These are phyloP conservation scores for Rhizopogon salebrosus DNA, from an alignment of 768 basidiomycete species.

Conservation along the genomic window DNA sequence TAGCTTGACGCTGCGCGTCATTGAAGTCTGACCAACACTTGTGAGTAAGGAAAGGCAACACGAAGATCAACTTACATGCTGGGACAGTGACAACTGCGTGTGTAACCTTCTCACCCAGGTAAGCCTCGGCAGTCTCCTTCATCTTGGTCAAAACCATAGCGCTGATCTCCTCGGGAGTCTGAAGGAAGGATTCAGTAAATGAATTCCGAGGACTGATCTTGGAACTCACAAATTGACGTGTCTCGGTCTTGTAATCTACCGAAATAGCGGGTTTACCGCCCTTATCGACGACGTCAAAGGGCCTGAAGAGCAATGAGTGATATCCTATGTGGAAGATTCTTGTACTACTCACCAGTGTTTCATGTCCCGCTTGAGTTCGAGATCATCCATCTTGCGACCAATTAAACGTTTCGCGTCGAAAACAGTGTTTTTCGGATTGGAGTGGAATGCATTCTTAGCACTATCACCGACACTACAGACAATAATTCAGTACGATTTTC, in stretches of 20 bases:
- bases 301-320: slow-evolving; percentile 23
- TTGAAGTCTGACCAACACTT: slow-evolving; percentile 79
- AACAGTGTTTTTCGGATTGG: slow-evolving; percentile 90
- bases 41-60: neutral
- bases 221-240: slow-evolving; percentile 73
- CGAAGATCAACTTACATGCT: slow-evolving; percentile 53
- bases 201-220: neutral
- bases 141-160: slow-evolving; percentile 96
- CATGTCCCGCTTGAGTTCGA: slow-evolving; percentile 73
- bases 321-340: neutral
- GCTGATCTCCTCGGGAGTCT: slow-evolving; percentile 92
- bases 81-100: slow-evolving; percentile 98
- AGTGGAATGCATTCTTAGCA: slow-evolving; percentile 93
- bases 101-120: slow-evolving; percentile 92
- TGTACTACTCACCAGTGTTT: slow-evolving; percentile 61
- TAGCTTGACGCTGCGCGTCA: slow-evolving; percentile 98
- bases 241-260: slow-evolving; percentile 74
- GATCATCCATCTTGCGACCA: slow-evolving; percentile 79
- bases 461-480: slow-evolving; percentile 72
- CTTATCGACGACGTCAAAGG: slow-evolving; percentile 78
- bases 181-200: neutral
- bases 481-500: neutral
- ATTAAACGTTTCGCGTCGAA: slow-evolving; percentile 97
- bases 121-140: slow-evolving; percentile 99
- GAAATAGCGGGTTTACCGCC: slow-evolving; percentile 75